Evolutionary conservation across 768 basidiomycete genomes (phyloP), one percentile per base, ranked within the genome.

Genomic region (Russula brevipes): DNA sequence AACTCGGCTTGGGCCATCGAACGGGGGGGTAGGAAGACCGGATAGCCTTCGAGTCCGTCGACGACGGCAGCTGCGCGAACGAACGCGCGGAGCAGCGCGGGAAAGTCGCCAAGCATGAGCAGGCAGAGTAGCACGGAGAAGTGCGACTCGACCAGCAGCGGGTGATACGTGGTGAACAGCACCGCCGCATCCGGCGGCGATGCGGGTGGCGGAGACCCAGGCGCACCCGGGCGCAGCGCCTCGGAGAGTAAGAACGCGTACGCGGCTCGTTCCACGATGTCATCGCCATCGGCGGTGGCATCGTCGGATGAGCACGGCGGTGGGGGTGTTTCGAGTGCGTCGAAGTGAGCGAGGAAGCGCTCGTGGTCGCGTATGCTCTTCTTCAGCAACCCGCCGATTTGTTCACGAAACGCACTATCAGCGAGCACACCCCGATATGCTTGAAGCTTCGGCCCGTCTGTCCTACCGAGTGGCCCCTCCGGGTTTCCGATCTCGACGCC

Each of bases 1-100:
- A 93, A 94, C 74, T 94, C 91, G 10, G 91, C 91, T 70, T 95
- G 93, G 0, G 88, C 85, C 87, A 94, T 91, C 12, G 90, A 91
- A 38, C 93, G 79, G 14, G 93, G 89, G 9, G 91, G 89, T 0
- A 91, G 76, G 73, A 95, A 95, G 52, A 95, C 80, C 8, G 93
- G 93, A 73, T 91, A 93, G 0, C 92, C 91, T 71, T 94, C 93
- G 45, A 94, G 79, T 2, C 88, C 87, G 63, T 94, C 89, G 8
- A 94, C 84, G 31, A 91, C 75, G 12, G 80, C 74, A 0, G 89
- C 86, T 2, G 87, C 80, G 58, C 81, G 84, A 36, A 82, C 75
- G 69, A 94, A 93, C 0, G 83, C 80, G 8, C 82, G 79, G 11
- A 91, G 75, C 36, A 91, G 74, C 11, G 76, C 73, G 2, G 78